phyloP scores from a whole-genome alignment of 2,329 filamentous ascomycete species.

The Aspergillus arachidicola region DNA sequence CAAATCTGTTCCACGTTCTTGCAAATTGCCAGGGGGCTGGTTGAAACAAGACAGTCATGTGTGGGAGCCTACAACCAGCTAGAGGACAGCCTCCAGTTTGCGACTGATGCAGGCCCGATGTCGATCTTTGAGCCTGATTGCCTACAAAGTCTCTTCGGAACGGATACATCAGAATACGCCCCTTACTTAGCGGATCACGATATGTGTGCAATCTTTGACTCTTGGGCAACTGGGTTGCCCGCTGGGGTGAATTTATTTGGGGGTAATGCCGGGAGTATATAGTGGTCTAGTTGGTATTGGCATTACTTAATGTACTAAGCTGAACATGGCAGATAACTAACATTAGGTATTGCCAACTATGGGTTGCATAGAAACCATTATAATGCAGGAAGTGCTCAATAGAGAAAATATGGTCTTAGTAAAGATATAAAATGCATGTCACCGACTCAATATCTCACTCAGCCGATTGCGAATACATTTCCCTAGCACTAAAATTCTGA shows the following conservation, averaged over 20 bases:
- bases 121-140: neutral
- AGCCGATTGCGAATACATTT: no score
- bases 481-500: no score
- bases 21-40: slow-evolving; percentile 15
- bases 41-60: slow-evolving; percentile 11
- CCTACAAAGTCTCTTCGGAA: neutral
- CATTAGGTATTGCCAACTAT: no score
- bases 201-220: neutral
- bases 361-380: no score
- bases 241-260: neutral
- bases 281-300: neutral
- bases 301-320: neutral
- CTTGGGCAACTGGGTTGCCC: neutral
- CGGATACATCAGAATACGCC: neutral
- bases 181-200: neutral
- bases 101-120: neutral
- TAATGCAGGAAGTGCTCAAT: no score
- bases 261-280: neutral
- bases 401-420: no score
- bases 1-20: slow-evolving; percentile 20
- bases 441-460: no score
- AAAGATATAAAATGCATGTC: no score
- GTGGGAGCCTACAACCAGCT: slow-evolving; percentile 14
- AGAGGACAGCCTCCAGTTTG: neutral
- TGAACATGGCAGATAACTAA: no score